phyloP scores from a whole-genome alignment of 768 basidiomycete genomes.

The Russula dissimulans region DNA sequence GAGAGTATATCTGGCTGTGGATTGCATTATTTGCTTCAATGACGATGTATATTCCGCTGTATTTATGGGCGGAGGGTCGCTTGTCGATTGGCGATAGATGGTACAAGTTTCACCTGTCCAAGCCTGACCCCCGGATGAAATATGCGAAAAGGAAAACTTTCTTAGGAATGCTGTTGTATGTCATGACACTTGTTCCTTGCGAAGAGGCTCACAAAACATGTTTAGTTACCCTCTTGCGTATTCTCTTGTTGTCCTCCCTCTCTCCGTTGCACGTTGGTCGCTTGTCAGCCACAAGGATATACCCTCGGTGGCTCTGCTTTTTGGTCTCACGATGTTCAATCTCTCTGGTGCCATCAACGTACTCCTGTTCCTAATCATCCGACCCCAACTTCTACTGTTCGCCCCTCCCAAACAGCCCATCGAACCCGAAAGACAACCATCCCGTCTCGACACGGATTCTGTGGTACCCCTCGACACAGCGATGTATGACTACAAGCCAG shows the following conservation, averaged over 20 bases:
- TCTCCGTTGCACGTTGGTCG: conserved; percentile 35
- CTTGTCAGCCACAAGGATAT: conserved; percentile 21
- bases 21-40: conserved; percentile 29
- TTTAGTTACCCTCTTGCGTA: conserved; percentile 30
- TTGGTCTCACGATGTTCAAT: conserved; percentile 27
- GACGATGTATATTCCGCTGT: conserved; percentile 30
- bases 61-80: conserved; percentile 31
- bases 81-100: conserved; percentile 27
- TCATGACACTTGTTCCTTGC: background rate
- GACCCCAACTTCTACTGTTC: conserved; percentile 31
- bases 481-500: too few species aligned
- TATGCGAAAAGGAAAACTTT: conserved; percentile 3
- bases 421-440: too few species aligned
- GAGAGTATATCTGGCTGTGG: conserved; percentile 43
- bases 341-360: conserved; percentile 36
- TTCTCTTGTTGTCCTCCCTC: conserved; percentile 31
- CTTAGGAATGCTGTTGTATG: conserved; percentile 25
- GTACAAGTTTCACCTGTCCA: conserved; percentile 27
- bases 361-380: conserved; percentile 29
- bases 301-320: conserved; percentile 28
- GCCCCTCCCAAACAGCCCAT: background rate
- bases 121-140: background rate
- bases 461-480: too few species aligned
- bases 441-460: too few species aligned
- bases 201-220: too few species aligned